phyloP scores from a whole-genome alignment of 495 filamentous ascomycete species.

The Annulohypoxylon stygium region DNA sequence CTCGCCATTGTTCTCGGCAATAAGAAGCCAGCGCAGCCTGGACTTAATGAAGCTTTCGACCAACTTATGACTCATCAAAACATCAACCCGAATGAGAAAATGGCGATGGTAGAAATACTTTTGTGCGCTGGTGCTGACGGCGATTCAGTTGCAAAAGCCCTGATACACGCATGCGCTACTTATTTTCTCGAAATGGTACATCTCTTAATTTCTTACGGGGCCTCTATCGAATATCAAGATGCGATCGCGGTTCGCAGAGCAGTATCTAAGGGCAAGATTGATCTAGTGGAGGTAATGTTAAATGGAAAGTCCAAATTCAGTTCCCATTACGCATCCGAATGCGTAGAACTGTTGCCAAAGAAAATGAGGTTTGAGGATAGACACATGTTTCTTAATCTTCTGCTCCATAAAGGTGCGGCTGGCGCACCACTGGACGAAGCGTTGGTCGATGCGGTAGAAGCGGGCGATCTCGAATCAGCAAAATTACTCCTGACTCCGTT shows the following conservation, averaged over 20 bases:
- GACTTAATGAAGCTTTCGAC: constrained; percentile 57
- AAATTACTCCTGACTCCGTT: constrained; percentile 58
- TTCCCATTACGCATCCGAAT: constrained; percentile 57
- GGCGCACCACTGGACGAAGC: constrained; percentile 56
- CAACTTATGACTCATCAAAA: constrained; percentile 54
- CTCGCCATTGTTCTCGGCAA: constrained; percentile 60
- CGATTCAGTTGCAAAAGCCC: constrained; percentile 54
- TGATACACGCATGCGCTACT: constrained; percentile 54
- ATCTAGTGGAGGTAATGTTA: constrained; percentile 58
- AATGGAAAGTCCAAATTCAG: constrained; percentile 52
- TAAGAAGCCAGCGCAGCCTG: constrained; percentile 55
- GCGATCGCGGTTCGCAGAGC: constrained; percentile 55
- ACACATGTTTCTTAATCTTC: constrained; percentile 52
- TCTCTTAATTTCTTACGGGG: constrained; percentile 59
- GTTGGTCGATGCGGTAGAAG: constrained; percentile 57
- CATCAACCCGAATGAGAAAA: constrained; percentile 59
- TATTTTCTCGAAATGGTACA: constrained; percentile 61
- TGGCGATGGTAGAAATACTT: constrained; percentile 58
- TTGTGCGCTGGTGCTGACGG: constrained; percentile 62
- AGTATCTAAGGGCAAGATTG: constrained; percentile 53
- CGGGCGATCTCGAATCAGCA: constrained; percentile 55
- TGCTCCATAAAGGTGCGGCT: constrained; percentile 58
- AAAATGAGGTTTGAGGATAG: constrained; percentile 58
- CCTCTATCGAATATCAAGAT: constrained; percentile 61
- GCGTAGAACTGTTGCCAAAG: constrained; percentile 59